Conservation (phyloP, 352 stramenopile species). For the Poterioochromonas sp. region DNA sequence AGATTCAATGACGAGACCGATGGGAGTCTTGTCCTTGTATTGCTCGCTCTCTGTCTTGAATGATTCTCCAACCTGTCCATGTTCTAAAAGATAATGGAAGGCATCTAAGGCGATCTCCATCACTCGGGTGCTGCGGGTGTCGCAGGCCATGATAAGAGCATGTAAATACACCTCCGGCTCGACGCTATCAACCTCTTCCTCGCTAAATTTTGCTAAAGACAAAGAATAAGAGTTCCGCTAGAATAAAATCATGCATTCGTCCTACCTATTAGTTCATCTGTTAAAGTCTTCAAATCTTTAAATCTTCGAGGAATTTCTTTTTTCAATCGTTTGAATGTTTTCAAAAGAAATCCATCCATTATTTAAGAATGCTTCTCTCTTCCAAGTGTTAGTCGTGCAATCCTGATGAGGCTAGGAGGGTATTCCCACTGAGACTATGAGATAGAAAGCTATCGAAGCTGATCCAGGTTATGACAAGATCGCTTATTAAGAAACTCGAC, state of each 20-base stretch:
- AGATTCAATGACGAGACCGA: constrained; percentile 72
- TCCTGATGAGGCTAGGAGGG: no score
- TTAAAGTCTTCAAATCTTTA: constrained; percentile 22
- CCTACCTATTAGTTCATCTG: constrained; percentile 17
- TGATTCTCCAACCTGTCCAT: constrained; percentile 2
- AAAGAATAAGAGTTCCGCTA: background rate
- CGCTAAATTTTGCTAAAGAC: background rate
- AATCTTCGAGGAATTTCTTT: constrained; percentile 33
- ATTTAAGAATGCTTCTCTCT: no score
- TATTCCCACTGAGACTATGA: no score
- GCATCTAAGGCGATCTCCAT: constrained; percentile 61
- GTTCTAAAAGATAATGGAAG: constrained; percentile 65
- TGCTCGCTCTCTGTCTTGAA: constrained; percentile 36
- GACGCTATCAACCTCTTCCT: background rate
- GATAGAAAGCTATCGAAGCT: no score
- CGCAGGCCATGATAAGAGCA: constrained; percentile 39
- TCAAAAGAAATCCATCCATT: constrained; percentile 25
- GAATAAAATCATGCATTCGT: background rate
- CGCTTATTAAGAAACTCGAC: no score
- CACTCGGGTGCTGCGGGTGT: constrained; percentile 34
- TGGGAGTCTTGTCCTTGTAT: constrained; percentile 52
- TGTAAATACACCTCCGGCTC: constrained; percentile 40
- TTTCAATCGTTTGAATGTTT: constrained; percentile 27
- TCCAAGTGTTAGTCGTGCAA: no score
- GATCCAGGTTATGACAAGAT: no score